These are phyloP conservation scores for Amylostereum areolatum DNA, from an alignment of 1,284 basidiomycete genomes.

Conservation along the genomic window DNA sequence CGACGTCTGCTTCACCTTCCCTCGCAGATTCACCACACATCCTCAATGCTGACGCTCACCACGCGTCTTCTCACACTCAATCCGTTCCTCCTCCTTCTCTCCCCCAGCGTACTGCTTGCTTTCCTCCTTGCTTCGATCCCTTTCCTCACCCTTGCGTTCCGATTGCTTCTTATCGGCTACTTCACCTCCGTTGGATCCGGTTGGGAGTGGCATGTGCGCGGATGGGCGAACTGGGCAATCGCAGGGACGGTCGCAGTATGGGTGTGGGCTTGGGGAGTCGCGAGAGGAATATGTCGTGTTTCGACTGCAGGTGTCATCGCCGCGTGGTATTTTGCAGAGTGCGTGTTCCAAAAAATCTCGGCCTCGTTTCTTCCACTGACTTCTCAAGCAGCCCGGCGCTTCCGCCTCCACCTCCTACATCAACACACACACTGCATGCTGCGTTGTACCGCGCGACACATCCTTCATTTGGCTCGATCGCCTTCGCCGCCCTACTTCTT, in stretches of 20 bases:
- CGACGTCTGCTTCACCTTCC: constrained; percentile 66
- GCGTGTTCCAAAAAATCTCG: constrained; percentile 18
- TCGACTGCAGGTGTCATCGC: constrained; percentile 82
- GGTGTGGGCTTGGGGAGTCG: constrained; percentile 90
- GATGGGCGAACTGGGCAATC: constrained; percentile 84
- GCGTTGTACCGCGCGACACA: constrained; percentile 76
- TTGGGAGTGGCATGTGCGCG: constrained; percentile 67
- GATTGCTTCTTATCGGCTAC: constrained; percentile 73
- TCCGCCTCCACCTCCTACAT: constrained; percentile 43
- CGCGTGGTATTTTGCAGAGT: constrained; percentile 90
- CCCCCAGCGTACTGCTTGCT: constrained; percentile 69
- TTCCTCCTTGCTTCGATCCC: constrained; percentile 76
- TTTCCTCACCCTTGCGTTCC: constrained; percentile 80
- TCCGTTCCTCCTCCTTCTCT: constrained; percentile 78
- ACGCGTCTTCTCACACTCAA: constrained; percentile 74
- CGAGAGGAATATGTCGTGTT: constrained; percentile 75
- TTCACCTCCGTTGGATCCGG: constrained; percentile 29
- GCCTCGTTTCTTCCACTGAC: constrained; percentile 3
- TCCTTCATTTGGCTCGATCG: constrained; percentile 76
- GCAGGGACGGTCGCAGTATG: constrained; percentile 63
- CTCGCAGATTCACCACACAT: constrained; percentile 61
- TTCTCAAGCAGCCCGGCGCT: constrained; percentile 37
- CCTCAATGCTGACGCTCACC: constrained; percentile 75
- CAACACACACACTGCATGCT: constrained; percentile 70
- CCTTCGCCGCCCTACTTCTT: constrained; percentile 71